Percentiles rank a stretch among this genome's conserved stretches.
Conservation (phyloP, 1,139 yeast genomes). For the Suhomyces anneliseae region DNA sequence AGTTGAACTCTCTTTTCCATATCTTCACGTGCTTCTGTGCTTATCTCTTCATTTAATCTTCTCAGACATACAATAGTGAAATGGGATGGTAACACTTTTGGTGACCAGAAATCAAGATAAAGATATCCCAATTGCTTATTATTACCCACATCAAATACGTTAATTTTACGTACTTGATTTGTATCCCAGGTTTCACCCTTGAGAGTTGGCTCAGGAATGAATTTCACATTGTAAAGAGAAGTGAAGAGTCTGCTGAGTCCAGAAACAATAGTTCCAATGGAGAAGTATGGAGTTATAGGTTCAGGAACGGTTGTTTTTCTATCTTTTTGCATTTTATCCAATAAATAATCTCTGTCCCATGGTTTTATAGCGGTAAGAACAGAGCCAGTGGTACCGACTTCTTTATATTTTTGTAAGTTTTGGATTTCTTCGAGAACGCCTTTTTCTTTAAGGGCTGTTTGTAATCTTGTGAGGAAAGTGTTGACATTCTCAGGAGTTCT, state of each 20-base stretch:
- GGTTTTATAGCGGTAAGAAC: constrained; percentile 55
- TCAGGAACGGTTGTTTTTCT: constrained; percentile 4
- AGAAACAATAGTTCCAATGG: constrained; percentile 82
- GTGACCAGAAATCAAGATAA: constrained; percentile 49
- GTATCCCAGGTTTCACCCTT: constrained; percentile 86
- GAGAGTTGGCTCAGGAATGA: constrained; percentile 63
- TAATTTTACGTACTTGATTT: constrained; percentile 78
- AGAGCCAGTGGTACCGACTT: constrained; percentile 15
- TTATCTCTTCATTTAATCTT: constrained; percentile 33
- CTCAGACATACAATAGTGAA: constrained; percentile 96
- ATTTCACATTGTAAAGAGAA: constrained; percentile 70
- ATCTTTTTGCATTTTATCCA: constrained; percentile 19
- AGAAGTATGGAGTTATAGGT: constrained; percentile 52
- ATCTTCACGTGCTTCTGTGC: constrained; percentile 26
- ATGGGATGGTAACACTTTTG: constrained; percentile 75
- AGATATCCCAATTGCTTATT: constrained; percentile 37
- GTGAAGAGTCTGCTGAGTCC: constrained; percentile 76
- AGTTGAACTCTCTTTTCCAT: constrained; percentile 52
- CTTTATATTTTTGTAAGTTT: constrained; percentile 39
- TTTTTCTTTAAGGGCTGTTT: constrained; percentile 42
- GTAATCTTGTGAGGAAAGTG: constrained; percentile 63
- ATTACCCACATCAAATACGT: constrained; percentile 48
- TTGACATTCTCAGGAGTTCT: constrained; percentile 73
- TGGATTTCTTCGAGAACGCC: constrained; percentile 61
- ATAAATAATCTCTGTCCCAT: constrained; percentile 88